Percentiles rank a stretch among this genome's conserved stretches.
Conservation (phyloP, 2,329 filamentous ascomycete species). For the Dothistroma pini region DNA sequence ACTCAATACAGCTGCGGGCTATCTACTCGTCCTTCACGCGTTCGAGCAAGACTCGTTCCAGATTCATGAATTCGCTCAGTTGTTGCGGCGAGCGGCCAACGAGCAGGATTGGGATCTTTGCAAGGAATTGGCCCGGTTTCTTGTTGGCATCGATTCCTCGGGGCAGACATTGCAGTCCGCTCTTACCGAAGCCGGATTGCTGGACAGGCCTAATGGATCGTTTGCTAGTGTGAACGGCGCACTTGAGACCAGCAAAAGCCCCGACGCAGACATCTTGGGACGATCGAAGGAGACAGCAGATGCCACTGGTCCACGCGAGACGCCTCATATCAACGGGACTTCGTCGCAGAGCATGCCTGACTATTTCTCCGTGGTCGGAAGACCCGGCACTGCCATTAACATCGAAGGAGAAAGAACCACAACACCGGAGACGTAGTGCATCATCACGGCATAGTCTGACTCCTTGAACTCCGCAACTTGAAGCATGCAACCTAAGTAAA, state of each 20-base stretch:
- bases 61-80: conserved; percentile 68
- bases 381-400: not conserved
- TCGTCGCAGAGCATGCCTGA: not conserved
- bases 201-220: conserved; percentile 10
- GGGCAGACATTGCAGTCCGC: conserved; percentile 74
- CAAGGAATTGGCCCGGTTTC: conserved; percentile 89
- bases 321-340: not conserved
- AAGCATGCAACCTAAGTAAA: too few species aligned
- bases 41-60: conserved; percentile 50
- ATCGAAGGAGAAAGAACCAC: not conserved
- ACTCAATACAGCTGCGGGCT: conserved; percentile 92
- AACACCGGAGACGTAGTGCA: not conserved
- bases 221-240: conserved; percentile 6
- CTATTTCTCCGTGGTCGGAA: conserved; percentile 5
- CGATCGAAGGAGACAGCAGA: not conserved
- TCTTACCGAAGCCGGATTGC: conserved; percentile 45
- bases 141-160: conserved; percentile 85
- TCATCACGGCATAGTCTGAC: not conserved
- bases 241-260: not conserved
- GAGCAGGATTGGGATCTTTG: conserved; percentile 94
- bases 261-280: not conserved
- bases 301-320: not conserved
- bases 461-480: not conserved
- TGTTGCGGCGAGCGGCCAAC: conserved; percentile 75
- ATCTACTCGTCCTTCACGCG: conserved; percentile 90